Percentiles rank a stretch among this genome's conserved stretches.
Conservation (phyloP, 805 yeast genomes). For the Cyberlindnera euphorbiiphila region DNA sequence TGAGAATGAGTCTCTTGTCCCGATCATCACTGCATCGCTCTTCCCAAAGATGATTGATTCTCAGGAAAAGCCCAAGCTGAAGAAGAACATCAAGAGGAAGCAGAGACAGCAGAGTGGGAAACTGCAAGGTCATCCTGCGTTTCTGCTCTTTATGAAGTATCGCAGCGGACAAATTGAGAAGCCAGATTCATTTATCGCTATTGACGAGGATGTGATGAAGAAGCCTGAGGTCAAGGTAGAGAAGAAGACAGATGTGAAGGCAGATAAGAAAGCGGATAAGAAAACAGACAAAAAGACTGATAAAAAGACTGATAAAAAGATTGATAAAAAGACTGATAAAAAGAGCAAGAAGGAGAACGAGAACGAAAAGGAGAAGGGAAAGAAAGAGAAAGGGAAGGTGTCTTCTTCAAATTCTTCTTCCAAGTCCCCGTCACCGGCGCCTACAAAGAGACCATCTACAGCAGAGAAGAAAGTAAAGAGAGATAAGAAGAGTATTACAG, state of each 20-base stretch:
- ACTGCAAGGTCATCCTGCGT: conserved; percentile 22
- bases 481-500: not conserved
- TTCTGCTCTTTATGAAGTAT: conserved; percentile 22
- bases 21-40: conserved; percentile 35
- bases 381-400: not conserved
- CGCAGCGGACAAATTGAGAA: conserved; percentile 20
- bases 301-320: conserved; percentile 2
- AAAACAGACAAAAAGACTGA: conserved; percentile 1
- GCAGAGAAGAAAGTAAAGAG: not conserved
- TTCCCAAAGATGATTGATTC: conserved; percentile 30
- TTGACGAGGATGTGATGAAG: conserved; percentile 6
- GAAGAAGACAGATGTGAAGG: not conserved
- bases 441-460: no score
- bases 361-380: not conserved
- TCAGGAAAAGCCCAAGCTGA: conserved; percentile 1
- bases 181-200: conserved; percentile 15
- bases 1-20: conserved; percentile 29
- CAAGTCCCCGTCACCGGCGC: conserved; percentile 1
- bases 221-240: not conserved
- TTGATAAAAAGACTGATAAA: conserved; percentile 6
- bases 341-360: conserved; percentile 5
- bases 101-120: conserved; percentile 3
- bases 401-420: not conserved
- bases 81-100: no score
- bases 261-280: conserved; percentile 1